Evolutionary conservation across 192 early-diverging fungal species (phyloP), one percentile per base, ranked within the genome.

Genomic region (Umbelopsis sp.): DNA sequence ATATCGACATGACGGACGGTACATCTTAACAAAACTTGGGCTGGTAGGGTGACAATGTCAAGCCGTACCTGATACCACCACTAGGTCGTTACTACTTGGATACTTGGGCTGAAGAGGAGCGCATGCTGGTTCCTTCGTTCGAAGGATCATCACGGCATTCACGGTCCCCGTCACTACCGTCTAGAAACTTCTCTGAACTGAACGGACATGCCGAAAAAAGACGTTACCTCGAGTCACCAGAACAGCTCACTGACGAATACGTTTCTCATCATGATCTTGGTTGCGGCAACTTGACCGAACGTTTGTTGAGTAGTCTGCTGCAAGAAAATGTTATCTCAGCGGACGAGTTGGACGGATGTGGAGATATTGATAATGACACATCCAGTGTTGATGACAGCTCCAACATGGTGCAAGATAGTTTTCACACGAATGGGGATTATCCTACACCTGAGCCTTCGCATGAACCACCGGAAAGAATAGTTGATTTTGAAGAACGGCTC

Each of bases 401-500:
- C 0, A 16, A 61, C 13, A 35, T 30, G 15, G 13, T 18, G 33
- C 27, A 61, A 6, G 12, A 25, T 35, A 35, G 4, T 37, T 7
- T 35, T 35, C 27, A 35, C 30, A 30, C 27, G 4, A 22, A 10
- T 18, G 37, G 37, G 5, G 37, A 35, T 10, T 35, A n/a, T 27
- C 21, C 16, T 30, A 61, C 16, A 13, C 12, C 55, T 35, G 55
- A 61, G 27, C 55, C 55, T 45, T 77, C 82, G 3, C 16, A 64
- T 7, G 33, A 70, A 22, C 64, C 76, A 44, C 64, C 76, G 1
- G 67, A 72, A 13, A 72, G 64, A 11, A 68, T 78, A 11, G 30
- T 78, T 21, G 84, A 86, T 20, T 85, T 97, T 49, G 97, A 98
- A 72, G 92, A 96, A 41, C 77, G 94, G 13, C 73, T 98, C 66